Evolutionary conservation across 2,329 filamentous ascomycete species (phyloP), one percentile per base, ranked within the genome.

Genomic region (Fusarium bulbicola): DNA sequence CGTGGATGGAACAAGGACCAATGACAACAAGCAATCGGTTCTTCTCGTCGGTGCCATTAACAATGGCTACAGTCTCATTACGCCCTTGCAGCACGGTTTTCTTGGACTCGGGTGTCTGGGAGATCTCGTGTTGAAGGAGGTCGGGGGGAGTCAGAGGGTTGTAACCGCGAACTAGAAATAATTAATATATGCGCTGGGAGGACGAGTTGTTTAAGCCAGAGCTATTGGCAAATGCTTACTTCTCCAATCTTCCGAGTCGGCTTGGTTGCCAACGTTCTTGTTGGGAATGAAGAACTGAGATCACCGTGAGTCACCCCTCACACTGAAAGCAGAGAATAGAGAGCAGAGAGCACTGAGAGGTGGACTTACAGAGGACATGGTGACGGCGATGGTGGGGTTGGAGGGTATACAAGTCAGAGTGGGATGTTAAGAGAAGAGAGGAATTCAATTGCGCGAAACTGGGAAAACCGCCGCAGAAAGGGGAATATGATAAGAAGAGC

Each of bases 1-100:
- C 96, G 86, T 99, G 96, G 82, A 99, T 97, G 30, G 94, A 97
- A 88, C 96, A 99, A 32, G 96, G 96, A 3, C 96, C 96, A 73
- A 98, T 91, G 79, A 98, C 92, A 73, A 99, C 87, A 46, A 90
- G 85, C 62, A 91, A 83, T 47, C 89, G 85, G 58, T 88, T 81
- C 75, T 92, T 90, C 71, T 87, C 84, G 62, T 92, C 89, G 39
- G 85, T 89, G 72, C 89, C 91, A 70, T 91, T 92, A 79, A 95
- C 91, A 30, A 94, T 84, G n/a, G 90, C 89, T 59, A 89, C 88
- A 36, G 88, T 87, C 80, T 94, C 90, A 59, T 90, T 87, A 46
- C 91, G 89, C 69, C 89, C 87, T 70, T 86, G 79, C 58, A 91
- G 79, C 39, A 92, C 91, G 7, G 91, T 92, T 78, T 84, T 82